phyloP scores from a whole-genome alignment of 352 stramenopile species.

The Phytopythium aichiense region DNA sequence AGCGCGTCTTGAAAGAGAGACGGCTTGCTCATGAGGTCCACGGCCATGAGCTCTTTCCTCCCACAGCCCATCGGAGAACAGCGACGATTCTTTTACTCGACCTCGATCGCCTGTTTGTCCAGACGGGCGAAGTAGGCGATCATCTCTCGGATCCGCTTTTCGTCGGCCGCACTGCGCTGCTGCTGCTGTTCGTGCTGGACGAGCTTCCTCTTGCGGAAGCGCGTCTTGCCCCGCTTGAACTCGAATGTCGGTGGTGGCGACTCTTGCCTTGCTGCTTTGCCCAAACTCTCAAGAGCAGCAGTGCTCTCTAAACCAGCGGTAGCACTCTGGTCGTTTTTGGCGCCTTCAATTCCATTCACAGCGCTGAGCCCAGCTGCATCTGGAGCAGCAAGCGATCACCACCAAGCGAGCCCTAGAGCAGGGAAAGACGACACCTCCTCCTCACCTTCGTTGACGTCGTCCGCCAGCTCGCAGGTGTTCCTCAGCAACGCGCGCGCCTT shows the following conservation, averaged over 20 bases:
- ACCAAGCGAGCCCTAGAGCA: neutral
- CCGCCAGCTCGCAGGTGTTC: neutral
- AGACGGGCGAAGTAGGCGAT: constrained; percentile 59
- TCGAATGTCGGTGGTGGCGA: constrained; percentile 50
- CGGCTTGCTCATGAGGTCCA: neutral
- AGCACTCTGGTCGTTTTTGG: neutral
- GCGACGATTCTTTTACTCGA: constrained; percentile 14
- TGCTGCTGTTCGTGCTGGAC: constrained; percentile 26
- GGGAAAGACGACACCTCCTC: neutral
- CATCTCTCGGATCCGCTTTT: constrained; percentile 52
- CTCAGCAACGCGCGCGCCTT: neutral
- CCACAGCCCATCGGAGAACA: neutral
- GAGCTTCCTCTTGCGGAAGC: constrained; percentile 38
- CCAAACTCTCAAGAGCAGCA: neutral
- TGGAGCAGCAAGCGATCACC: neutral
- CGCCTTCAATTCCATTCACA: neutral
- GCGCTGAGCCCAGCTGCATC: neutral
- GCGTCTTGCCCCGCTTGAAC: constrained; percentile 40
- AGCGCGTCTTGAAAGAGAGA: neutral
- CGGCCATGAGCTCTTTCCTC: too few relatives aligned
- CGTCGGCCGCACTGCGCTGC: constrained; percentile 24
- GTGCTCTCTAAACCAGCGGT: neutral
- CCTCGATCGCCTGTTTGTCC: constrained; percentile 51
- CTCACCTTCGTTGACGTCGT: neutral
- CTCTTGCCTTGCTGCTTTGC: constrained; percentile 25